phyloP scores from a whole-genome alignment of 78 protist genomes.

The Tieghemostelium lacteum region DNA sequence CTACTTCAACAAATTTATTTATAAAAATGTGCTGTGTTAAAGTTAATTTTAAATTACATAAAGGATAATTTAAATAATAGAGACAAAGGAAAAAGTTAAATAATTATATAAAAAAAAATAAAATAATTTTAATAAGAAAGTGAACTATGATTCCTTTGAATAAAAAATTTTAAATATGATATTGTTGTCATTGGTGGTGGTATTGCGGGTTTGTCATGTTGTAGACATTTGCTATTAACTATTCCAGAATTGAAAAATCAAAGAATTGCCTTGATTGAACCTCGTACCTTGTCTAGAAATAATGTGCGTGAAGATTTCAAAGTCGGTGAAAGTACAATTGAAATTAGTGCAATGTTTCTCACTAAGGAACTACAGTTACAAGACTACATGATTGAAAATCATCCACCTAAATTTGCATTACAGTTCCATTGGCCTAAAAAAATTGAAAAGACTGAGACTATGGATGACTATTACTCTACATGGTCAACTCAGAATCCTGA shows the following conservation, averaged over 20 bases:
- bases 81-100: too few relatives aligned
- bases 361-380: constrained; percentile 23
- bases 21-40: too few relatives aligned
- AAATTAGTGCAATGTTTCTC: constrained; percentile 21
- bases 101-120: too few relatives aligned
- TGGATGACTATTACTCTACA: constrained; percentile 7
- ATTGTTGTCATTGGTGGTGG: neutral
- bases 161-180: too few relatives aligned
- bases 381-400: constrained; percentile 27
- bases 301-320: constrained; percentile 18
- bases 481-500: constrained; percentile 12
- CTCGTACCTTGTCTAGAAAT: neutral
- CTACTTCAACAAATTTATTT: too few relatives aligned
- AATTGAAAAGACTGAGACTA: neutral
- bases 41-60: too few relatives aligned
- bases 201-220: neutral
- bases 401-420: constrained; percentile 18
- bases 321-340: constrained; percentile 32
- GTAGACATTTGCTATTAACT: neutral
- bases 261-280: constrained; percentile 9
- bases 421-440: constrained; percentile 46
- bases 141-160: too few relatives aligned
- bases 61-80: too few relatives aligned
- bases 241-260: neutral
- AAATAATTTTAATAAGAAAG: too few relatives aligned